Evolutionary conservation across 768 basidiomycete species (phyloP).

Genomic region (Naganishia vishniacii): DNA sequence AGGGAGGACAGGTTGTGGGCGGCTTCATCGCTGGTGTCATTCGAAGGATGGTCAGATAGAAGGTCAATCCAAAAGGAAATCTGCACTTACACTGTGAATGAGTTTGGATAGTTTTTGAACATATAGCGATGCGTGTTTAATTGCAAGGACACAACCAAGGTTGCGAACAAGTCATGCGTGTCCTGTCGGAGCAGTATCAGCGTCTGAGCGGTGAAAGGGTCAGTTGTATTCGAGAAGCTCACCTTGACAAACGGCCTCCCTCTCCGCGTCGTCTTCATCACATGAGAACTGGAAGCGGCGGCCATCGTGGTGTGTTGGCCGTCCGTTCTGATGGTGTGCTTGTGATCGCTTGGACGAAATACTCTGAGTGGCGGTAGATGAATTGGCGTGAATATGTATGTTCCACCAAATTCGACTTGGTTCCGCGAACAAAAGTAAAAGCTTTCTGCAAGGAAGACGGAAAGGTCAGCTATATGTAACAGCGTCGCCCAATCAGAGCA

Average conservation of each 20-base stretch:
- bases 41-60: not conserved
- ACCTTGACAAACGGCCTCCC: constrained; percentile 92
- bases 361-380: too few species aligned
- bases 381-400: too few species aligned
- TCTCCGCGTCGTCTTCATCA: constrained; percentile 98
- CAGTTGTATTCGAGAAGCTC: constrained; percentile 23
- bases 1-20: constrained; percentile 85
- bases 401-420: too few species aligned
- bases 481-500: too few species aligned
- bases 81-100: constrained; percentile 80
- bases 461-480: too few species aligned
- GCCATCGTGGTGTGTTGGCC: constrained; percentile 51
- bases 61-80: not conserved
- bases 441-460: too few species aligned
- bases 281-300: constrained; percentile 49
- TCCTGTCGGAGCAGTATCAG: constrained; percentile 57
- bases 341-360: too few species aligned
- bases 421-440: too few species aligned
- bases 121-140: constrained; percentile 87
- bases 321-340: too few species aligned
- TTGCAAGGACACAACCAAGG: constrained; percentile 86
- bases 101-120: constrained; percentile 89
- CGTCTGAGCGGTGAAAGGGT: too few species aligned
- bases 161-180: constrained; percentile 95
- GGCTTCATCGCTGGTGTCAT: constrained; percentile 76